Evolutionary conservation across 2,329 filamentous ascomycete genomes (phyloP), one percentile per base, ranked within the genome.

Genomic region (Penicillium sp.): DNA sequence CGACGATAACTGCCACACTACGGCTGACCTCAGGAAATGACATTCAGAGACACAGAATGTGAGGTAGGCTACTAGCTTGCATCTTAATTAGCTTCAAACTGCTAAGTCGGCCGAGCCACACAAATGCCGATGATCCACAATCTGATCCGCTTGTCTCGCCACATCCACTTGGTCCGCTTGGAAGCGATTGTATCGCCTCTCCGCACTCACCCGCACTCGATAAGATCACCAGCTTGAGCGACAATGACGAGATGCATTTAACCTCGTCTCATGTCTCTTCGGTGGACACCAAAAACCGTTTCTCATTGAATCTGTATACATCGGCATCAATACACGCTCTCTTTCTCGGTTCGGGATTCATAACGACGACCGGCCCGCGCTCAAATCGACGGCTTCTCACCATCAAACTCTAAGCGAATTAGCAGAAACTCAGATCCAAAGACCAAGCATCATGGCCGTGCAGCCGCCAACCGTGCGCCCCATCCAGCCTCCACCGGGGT

Each of bases 401-500:
- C 48, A 25, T 8, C 20, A 52, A 54, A 59, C 39, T 35, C 37
- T 31, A 31, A 54, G n/a, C 22, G 38, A 31, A 14, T 11, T 31
- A n/a, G 38, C 15, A 17, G 43, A 47, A 25, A 41, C 5, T 10
- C 28, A 20, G 2, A 15, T 28, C 53, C 45, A 38, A 49, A 48
- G 17, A 35, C 31, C 41, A n/a, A 42, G 17, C 48, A 48, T 37
- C 5, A 63, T 65, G 63, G 52, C 67, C 22, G 52, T 63, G 2
- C 25, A 55, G 37, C 54, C 59, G 15, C 63, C 58, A 20, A 65
- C 65, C 8, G 66, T 75, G 6, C 61, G 63, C 11, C 66, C 68
- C 14, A 47, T 75, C 1, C 60, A 65, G 2, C 64, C 66, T 6
- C 66, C 71, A 4, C 39, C 64, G 0, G 73, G 70, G 25, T 79